A percentile compares a stretch with the other conserved stretches of the same genome.
Conservation (phyloP, 139 green algal genomes). For the Medakamo hakoo region DNA sequence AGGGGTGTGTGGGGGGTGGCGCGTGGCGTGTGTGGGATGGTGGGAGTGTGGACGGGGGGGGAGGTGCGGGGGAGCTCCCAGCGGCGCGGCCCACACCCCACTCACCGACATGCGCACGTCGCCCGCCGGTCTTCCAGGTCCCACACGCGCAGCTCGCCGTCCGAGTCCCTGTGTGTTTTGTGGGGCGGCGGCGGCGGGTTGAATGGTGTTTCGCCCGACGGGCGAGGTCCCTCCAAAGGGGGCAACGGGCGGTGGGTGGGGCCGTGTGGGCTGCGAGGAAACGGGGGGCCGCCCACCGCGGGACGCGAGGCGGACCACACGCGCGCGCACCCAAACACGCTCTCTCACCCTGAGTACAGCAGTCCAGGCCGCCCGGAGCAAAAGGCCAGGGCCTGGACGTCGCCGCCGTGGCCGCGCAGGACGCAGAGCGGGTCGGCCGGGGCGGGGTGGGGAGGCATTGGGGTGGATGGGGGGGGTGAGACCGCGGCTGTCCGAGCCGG, state of each 20-base stretch:
- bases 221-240: too few relatives aligned
- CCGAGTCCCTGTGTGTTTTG: conserved; percentile 25
- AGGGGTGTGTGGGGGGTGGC: too few relatives aligned
- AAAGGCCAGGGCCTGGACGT: conserved; percentile 31
- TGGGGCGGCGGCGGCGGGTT: too few relatives aligned
- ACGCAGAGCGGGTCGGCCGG: conserved; percentile 13
- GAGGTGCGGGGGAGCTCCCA: too few relatives aligned
- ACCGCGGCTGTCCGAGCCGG: too few relatives aligned
- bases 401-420: conserved; percentile 17
- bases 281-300: too few relatives aligned
- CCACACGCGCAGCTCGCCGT: conserved; percentile 23
- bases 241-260: too few relatives aligned
- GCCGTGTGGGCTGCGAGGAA: too few relatives aligned
- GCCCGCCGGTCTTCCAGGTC: conserved; percentile 9
- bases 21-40: too few relatives aligned
- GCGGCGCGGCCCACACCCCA: conserved; percentile 1
- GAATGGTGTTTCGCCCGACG: too few relatives aligned
- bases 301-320: neutral
- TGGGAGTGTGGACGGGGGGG: too few relatives aligned
- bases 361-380: conserved; percentile 2
- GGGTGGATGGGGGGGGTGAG: too few relatives aligned
- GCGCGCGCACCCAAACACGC: neutral
- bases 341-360: conserved; percentile 20
- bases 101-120: neutral
- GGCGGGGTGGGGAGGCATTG: conserved; percentile 5